Evolutionary conservation across 2,329 filamentous ascomycete genomes (phyloP).

Genomic region (Fusarium pseudograminearum): DNA sequence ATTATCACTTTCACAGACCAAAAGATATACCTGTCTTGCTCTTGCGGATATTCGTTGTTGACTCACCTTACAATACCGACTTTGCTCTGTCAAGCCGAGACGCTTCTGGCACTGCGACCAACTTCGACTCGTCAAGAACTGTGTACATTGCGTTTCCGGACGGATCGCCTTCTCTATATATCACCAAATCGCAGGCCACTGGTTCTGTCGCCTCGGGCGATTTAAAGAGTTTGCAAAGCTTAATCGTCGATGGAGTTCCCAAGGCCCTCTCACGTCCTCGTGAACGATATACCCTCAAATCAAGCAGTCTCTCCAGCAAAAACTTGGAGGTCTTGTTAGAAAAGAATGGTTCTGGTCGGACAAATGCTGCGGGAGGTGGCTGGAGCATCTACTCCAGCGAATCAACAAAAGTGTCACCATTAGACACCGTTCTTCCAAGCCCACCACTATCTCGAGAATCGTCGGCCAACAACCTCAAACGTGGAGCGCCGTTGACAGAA

Average conservation of each 20-base stretch:
- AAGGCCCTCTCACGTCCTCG: constrained; percentile 83
- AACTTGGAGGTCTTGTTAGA: constrained; percentile 78
- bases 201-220: constrained; percentile 62
- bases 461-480: constrained; percentile 48
- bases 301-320: constrained; percentile 76
- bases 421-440: constrained; percentile 64
- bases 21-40: constrained; percentile 76
- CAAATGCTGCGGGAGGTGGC: constrained; percentile 79
- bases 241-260: constrained; percentile 83
- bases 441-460: constrained; percentile 58
- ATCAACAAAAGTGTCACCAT: constrained; percentile 63
- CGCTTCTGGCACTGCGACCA: constrained; percentile 53
- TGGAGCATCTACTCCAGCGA: constrained; percentile 84
- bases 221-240: constrained; percentile 72
- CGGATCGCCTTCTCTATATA: constrained; percentile 80
- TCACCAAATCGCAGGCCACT: constrained; percentile 64
- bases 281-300: constrained; percentile 75
- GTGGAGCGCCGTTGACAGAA: constrained; percentile 42
- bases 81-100: constrained; percentile 57
- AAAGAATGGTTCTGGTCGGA: constrained; percentile 75
- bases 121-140: constrained; percentile 74
- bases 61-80: constrained; percentile 81
- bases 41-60: constrained; percentile 81
- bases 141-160: constrained; percentile 88
- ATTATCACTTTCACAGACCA: constrained; percentile 83